Percentiles rank a stretch among this genome's conserved stretches.
phyloP scores from a whole-genome alignment of 176 grass and related monocot species.

The Eleusine coracana region DNA sequence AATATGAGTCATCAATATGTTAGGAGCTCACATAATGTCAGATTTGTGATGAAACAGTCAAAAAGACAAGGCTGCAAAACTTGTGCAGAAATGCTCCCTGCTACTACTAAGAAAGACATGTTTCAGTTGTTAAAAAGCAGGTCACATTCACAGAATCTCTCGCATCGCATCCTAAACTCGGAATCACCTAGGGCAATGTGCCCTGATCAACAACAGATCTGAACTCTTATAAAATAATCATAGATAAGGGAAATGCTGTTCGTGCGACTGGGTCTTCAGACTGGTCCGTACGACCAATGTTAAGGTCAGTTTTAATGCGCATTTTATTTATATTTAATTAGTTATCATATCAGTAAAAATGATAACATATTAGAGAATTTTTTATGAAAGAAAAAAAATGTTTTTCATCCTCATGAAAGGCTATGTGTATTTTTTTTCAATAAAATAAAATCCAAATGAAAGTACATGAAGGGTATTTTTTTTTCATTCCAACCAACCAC shows the following conservation, averaged over 20 bases:
- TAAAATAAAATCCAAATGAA: too few species aligned
- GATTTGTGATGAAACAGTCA: background rate
- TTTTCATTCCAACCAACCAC: too few species aligned
- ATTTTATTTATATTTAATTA: too few species aligned
- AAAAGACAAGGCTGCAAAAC: background rate
- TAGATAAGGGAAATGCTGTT: background rate
- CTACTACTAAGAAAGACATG: background rate
- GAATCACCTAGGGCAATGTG: background rate
- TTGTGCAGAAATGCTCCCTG: background rate
- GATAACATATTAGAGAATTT: too few species aligned
- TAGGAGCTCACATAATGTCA: background rate
- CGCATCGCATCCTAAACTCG: background rate
- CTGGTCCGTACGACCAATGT: too few species aligned
- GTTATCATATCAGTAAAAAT: too few species aligned
- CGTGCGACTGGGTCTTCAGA: too few species aligned
- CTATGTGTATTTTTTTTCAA: too few species aligned
- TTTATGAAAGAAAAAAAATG: too few species aligned
- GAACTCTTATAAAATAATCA: background rate
- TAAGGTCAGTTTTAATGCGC: too few species aligned
- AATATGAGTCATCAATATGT: background rate
- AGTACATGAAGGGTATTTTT: too few species aligned
- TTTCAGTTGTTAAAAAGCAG: constrained; percentile 1
- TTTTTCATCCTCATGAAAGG: too few species aligned
- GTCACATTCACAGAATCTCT: background rate
- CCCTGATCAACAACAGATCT: background rate